These are phyloP conservation scores for Chaetomiaceae sp. DNA, from an alignment of 2,329 filamentous ascomycete genomes.

Conservation along the genomic window DNA sequence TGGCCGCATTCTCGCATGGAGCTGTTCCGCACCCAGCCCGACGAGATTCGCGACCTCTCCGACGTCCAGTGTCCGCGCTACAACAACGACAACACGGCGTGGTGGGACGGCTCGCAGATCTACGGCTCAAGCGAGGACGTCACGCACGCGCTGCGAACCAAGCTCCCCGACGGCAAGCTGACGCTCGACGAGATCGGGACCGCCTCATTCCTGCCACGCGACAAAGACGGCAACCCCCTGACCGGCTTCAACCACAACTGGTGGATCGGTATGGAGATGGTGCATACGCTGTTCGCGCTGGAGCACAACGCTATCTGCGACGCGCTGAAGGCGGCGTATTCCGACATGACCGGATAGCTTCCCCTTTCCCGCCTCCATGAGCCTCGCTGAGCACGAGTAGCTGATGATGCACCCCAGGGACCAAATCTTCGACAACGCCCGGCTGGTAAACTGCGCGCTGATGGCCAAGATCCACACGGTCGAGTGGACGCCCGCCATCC, in stretches of 20 bases:
- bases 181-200: slow-evolving; percentile 29
- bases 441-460: slow-evolving; percentile 39
- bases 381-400: neutral
- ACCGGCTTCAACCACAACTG: slow-evolving; percentile 41
- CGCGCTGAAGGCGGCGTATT: slow-evolving; percentile 30
- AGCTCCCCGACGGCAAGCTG: slow-evolving; percentile 34
- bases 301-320: slow-evolving; percentile 42
- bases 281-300: slow-evolving; percentile 38
- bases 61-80: slow-evolving; percentile 36
- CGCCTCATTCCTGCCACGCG: slow-evolving; percentile 35
- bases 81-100: slow-evolving; percentile 37
- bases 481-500: slow-evolving; percentile 44
- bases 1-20: slow-evolving; percentile 34
- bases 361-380: neutral
- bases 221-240: slow-evolving; percentile 31
- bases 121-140: slow-evolving; percentile 36
- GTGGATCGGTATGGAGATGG: slow-evolving; percentile 41
- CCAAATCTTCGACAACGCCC: slow-evolving; percentile 39
- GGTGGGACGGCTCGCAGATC: slow-evolving; percentile 44
- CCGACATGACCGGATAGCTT: slow-evolving; percentile 30
- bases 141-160: slow-evolving; percentile 32
- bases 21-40: slow-evolving; percentile 31
- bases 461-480: slow-evolving; percentile 46
- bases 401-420: slow-evolving; percentile 27
- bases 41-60: slow-evolving; percentile 30